A percentile compares a stretch with the other conserved stretches of the same genome.
These are phyloP conservation scores for Phytopythium sindhum DNA, from an alignment of 352 stramenopile genomes.

Conservation along the genomic window DNA sequence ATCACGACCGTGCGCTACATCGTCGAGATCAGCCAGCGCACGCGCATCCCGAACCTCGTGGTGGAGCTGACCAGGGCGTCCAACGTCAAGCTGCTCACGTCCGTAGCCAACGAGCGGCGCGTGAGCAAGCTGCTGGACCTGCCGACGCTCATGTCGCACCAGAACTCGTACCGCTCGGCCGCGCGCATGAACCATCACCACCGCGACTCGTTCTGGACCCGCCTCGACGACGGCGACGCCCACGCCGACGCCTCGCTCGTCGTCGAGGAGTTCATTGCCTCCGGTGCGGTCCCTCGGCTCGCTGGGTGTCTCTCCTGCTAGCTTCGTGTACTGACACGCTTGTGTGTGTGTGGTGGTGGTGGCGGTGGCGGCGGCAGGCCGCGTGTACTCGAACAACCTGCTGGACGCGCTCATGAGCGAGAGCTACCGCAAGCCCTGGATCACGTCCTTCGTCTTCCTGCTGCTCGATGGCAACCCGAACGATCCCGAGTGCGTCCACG, in stretches of 20 bases:
- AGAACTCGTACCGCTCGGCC: slow-evolving; percentile 40
- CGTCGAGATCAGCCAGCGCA: slow-evolving; percentile 71
- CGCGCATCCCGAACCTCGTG: slow-evolving; percentile 63
- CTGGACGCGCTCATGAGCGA: slow-evolving; percentile 75
- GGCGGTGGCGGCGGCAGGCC: slow-evolving; percentile 31
- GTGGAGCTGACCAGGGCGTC: slow-evolving; percentile 69
- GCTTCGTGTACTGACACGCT: not conserved
- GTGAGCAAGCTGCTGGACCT: slow-evolving; percentile 34
- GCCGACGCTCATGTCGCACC: slow-evolving; percentile 29
- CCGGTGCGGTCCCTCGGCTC: slow-evolving; percentile 21
- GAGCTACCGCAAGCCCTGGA: slow-evolving; percentile 74
- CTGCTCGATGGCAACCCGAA: slow-evolving; percentile 58
- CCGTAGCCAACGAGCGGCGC: slow-evolving; percentile 51
- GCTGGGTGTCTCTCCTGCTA: not conserved
- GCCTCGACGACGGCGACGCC: slow-evolving; percentile 29
- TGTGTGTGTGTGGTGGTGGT: no score
- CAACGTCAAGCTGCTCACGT: slow-evolving; percentile 80
- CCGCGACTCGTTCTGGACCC: slow-evolving; percentile 40
- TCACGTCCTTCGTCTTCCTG: slow-evolving; percentile 62
- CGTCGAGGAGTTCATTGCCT: slow-evolving; percentile 70
- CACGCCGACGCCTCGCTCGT: slow-evolving; percentile 40
- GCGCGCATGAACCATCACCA: slow-evolving; percentile 28
- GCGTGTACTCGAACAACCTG: slow-evolving; percentile 73
- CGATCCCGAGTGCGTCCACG: slow-evolving; percentile 46
- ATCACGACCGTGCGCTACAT: slow-evolving; percentile 83